Base-by-base conservation (phyloP, 441 rosid species). In the Euphorbia celastroides region DNA sequence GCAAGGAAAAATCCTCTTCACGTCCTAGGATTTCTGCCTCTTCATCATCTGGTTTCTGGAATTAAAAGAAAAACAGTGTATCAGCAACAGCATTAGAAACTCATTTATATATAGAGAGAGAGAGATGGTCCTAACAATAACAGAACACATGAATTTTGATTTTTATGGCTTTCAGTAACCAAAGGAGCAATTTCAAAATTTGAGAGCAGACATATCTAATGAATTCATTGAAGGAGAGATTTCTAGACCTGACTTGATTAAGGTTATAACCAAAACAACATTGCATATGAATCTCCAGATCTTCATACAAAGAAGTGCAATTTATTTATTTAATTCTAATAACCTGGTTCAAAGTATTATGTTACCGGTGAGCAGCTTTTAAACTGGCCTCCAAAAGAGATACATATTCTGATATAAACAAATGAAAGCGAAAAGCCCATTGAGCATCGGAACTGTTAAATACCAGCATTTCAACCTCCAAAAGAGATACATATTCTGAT, bases 11-110 rank as follows among this genome's bases (percentile, higher is more conserved):
- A 57, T 93, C 98, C 79, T 93, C 95, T 82, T 87, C 96, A 0
- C 85, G 96, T 57, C 81, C 81, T 66, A 90, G 82, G 60, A 89
- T 81, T 74, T 87, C 98, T 38, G 72, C 64, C 64, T 93, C 98
- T 54, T 90, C 98, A 22, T 89, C 95, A 19, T 93, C 98, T 41
- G 97, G 84, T 78, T 93, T 90, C 98, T 93, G 87, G 61, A 70
- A 58, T 27, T 30, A 60, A 16, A 66, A 68, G 20, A n/a, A n/a
- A 50, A 51, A 38, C 11, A 48, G 34, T 23, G 60, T 10, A 41
- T 62, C 65, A 68, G 16, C 32, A 62, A 28, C 6, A 46, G 13
- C 63, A 55, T 55, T 55, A 26, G 16, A 4, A 26, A 8, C 58
- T 3, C 58, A 2, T 11, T 17, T 12, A 55, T 31, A 20, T 48